Percentiles rank a stretch among this genome's conserved stretches.
Evolutionary conservation across 805 yeast species (phyloP).

Genomic region (Saturnispora ahearnii): DNA sequence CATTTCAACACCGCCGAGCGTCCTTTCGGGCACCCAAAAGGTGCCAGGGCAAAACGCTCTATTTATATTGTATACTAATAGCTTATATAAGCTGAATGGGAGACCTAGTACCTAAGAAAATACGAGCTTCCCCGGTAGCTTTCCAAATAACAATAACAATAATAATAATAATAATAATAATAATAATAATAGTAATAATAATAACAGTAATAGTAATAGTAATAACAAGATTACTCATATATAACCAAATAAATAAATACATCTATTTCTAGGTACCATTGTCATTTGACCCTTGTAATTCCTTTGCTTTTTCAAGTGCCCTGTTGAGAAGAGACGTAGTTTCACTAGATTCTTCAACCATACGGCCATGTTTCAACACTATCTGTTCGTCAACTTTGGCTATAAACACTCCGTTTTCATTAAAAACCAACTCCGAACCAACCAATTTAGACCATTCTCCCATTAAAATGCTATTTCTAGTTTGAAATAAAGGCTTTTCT

Average conservation of each 20-base stretch:
- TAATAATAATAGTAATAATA: too few relatives aligned
- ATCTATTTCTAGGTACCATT: background rate
- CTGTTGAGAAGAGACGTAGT: conserved; percentile 19
- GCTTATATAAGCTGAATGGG: too few relatives aligned
- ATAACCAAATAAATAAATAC: background rate
- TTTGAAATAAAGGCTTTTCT: conserved; percentile 45
- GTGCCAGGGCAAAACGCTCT: too few relatives aligned
- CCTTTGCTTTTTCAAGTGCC: conserved; percentile 16
- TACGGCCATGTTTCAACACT: conserved; percentile 24
- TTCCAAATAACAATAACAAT: too few relatives aligned
- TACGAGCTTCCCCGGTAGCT: too few relatives aligned
- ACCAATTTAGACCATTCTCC: conserved; percentile 71
- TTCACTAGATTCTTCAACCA: conserved; percentile 18
- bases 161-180: too few relatives aligned
- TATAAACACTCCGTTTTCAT: conserved; percentile 29
- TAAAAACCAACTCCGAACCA: conserved; percentile 54
- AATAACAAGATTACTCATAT: background rate
- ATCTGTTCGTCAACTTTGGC: conserved; percentile 26
- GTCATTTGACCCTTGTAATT: conserved; percentile 7
- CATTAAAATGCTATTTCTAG: conserved; percentile 52
- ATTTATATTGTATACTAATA: too few relatives aligned
- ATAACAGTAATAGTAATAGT: too few relatives aligned
- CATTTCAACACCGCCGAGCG: too few relatives aligned
- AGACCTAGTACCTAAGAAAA: too few relatives aligned
- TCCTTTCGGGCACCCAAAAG: too few relatives aligned